Base-by-base conservation (phyloP, 2,329 filamentous ascomycete species). In the Daldinia sp. region DNA sequence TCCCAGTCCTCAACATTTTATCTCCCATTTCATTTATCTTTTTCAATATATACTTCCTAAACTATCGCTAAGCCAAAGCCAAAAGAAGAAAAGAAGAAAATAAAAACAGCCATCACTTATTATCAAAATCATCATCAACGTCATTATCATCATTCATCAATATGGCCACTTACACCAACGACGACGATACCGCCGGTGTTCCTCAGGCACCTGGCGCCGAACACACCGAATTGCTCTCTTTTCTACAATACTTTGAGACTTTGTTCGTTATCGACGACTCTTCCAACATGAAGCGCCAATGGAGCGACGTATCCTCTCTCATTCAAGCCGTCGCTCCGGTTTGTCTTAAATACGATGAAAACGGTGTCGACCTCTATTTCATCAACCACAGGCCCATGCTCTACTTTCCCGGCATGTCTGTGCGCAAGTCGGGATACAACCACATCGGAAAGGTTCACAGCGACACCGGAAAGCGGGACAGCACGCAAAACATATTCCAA, bases 341-440 rank as follows among this genome's bases (percentile, higher is more conserved):
- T 19, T 68, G 64, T 41, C 68, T 70, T 15, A 55, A 68, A 25
- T 71, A 71, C 35, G 69, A 71, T 51, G 66, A 70, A 19, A 68
- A 71, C 59, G 69, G 69, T 21, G 68, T 71, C 59, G 69, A 69
- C 61, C 53, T 69, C 58, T 69, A 69, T 56, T 69, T 69, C 56
- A 51, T 69, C 52, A 70, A 70, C 52, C 68, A 71, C 52, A 54
- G 62, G 11, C 69, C 69, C 8, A 54, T 49, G 17, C 48, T 70
- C 27, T 70, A 69, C 63, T 67, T 71, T 61, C 68, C 69, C 1
- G 69, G 69, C 17, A 68, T 70, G 64, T 63, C 58, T 17, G 61
- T 71, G 5, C 69, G 68, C 58, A 71, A 70, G 63, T 73, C 71
- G 8, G 69, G 69, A 7, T 71, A 71, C 47, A 70, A 70, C 63